Evolutionary conservation across 352 stramenopile genomes (phyloP), one percentile per base, ranked within the genome.

Genomic region (Blastocystis sp.): DNA sequence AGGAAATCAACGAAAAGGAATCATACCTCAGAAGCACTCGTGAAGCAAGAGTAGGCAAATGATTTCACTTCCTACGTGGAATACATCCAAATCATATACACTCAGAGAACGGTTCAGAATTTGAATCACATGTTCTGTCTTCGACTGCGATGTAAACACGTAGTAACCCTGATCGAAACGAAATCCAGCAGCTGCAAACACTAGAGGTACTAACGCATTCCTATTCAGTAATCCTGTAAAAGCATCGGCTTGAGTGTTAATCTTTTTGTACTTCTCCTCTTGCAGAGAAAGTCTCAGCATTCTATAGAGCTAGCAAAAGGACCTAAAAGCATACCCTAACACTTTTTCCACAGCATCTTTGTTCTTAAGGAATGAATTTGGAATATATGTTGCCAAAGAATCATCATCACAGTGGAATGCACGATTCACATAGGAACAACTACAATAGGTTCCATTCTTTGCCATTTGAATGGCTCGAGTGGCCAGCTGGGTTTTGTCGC

Each of bases 171-270:
- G 54, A 68, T 85, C 73, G 53, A 69, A 85, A 4, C 37, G 55
- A 34, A 85, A 85, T 3, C 73, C 73, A 13, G 73, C 73, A 41
- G 73, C 73, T n/a, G 73, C 73, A 85, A 85, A 68, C 11, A 85
- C n/a, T 30, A 85, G 9, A 18, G 73, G 68, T 11, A 66, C 16
- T 4, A 43, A 41, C 0, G 73, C 50, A 20, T 66, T 16, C 11
- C 2, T 20, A 45, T 85, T 24, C 5, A 85, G n/a, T 24, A 85
- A 7, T 20, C 24, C 18, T 2, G 18, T 0, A 45, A 85, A 68
- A 8, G 50, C 11, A 66, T 50, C 24, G 3, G 73, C 53, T 8
- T 85, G 37, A 30, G 34, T 65, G 30, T 85, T 85, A 9, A 85
- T 62, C n/a, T 26, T 24, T 39, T 68, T 66, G 39, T 85, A 85